These are phyloP conservation scores for Paspalum notatum DNA, from an alignment of 176 grass and related monocot species.

Conservation along the genomic window DNA sequence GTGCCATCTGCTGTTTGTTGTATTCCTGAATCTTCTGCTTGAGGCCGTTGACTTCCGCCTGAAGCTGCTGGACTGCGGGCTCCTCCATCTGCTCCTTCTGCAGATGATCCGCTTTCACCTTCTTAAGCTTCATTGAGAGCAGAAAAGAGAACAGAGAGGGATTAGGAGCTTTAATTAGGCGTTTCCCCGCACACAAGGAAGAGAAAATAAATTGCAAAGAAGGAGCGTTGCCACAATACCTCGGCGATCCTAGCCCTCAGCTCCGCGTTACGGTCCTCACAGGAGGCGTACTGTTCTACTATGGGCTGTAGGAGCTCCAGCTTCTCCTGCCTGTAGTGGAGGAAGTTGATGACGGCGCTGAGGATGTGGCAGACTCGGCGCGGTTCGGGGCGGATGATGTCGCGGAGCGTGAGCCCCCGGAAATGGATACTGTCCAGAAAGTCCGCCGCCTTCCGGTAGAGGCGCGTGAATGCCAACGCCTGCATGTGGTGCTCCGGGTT, in stretches of 20 bases:
- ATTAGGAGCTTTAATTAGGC: background rate
- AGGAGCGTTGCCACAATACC: slow-evolving; percentile 14
- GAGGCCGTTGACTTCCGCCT: slow-evolving; percentile 51
- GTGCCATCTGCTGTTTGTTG: slow-evolving; percentile 68
- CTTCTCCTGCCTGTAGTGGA: slow-evolving; percentile 72
- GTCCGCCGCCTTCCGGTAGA: slow-evolving; percentile 39
- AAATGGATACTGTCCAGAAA: slow-evolving; percentile 68
- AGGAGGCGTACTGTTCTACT: slow-evolving; percentile 26
- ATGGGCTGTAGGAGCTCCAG: slow-evolving; percentile 49
- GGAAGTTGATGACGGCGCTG: slow-evolving; percentile 77
- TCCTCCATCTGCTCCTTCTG: slow-evolving; percentile 61
- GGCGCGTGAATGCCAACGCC: slow-evolving; percentile 23
- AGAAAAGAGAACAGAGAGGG: background rate
- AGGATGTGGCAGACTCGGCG: slow-evolving; percentile 51
- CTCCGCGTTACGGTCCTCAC: slow-evolving; percentile 20
- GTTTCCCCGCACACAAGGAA: background rate
- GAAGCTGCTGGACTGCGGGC: slow-evolving; percentile 50
- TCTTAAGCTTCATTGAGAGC: slow-evolving; percentile 46
- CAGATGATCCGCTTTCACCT: slow-evolving; percentile 58
- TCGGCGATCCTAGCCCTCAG: slow-evolving; percentile 55
- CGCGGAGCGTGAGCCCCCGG: slow-evolving; percentile 47
- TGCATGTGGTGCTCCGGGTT: slow-evolving; percentile 62
- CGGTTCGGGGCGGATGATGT: slow-evolving; percentile 57
- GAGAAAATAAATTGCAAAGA: background rate
- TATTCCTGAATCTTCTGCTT: slow-evolving; percentile 63